These are phyloP conservation scores for Fusarium palustre DNA, from an alignment of 2,329 filamentous ascomycete species.

Conservation along the genomic window DNA sequence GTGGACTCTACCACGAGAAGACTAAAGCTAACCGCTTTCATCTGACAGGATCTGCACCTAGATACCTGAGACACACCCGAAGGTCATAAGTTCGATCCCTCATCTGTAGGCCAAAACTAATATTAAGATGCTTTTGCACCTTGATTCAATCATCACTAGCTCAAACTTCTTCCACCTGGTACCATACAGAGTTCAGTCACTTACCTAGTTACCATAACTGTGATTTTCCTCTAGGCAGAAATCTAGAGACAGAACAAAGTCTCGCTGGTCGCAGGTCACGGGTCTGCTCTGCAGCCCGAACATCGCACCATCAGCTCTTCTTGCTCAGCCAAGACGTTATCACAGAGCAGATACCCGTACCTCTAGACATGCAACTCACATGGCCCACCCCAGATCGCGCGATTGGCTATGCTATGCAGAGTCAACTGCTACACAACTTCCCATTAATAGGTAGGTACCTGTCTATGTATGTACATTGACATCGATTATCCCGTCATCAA, in stretches of 20 bases:
- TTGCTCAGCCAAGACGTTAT: not conserved
- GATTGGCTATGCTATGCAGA: not conserved
- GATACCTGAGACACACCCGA: too few species aligned
- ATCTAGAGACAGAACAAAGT: not conserved
- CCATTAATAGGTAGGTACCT: slow-evolving; percentile 1
- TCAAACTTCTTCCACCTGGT: not conserved
- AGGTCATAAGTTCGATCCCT: not conserved
- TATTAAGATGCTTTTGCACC: not conserved
- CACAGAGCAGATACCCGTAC: not conserved
- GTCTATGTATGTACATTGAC: slow-evolving; percentile 25
- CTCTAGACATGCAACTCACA: not conserved
- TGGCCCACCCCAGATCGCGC: not conserved
- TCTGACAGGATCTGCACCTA: too few species aligned
- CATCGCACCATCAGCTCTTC: not conserved
- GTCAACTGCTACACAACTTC: not conserved
- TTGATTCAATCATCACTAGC: not conserved
- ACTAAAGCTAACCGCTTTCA: too few species aligned
- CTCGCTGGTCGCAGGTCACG: not conserved
- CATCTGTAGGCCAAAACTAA: not conserved
- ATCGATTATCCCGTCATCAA: slow-evolving; percentile 28
- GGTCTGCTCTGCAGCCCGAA: not conserved
- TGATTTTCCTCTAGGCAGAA: not conserved
- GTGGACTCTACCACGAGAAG: too few species aligned
- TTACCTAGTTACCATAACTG: not conserved
- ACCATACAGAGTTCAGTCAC: not conserved